A percentile compares a stretch with the other conserved stretches of the same genome.
Conservation (phyloP, 805 yeast species). For the Kluyveromyces nonfermentans region DNA sequence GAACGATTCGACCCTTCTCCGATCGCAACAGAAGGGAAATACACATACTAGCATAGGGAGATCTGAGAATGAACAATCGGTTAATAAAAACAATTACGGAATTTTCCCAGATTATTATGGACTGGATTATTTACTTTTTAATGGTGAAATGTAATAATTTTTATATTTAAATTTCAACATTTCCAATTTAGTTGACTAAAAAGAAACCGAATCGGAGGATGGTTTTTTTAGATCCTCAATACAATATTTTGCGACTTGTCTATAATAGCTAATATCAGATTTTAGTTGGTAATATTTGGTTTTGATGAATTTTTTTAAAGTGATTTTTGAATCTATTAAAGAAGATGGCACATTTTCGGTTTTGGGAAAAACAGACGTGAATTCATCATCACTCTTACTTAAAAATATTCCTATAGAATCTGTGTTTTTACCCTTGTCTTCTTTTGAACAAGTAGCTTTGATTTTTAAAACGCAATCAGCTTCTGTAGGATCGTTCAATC, state of each 20-base stretch:
- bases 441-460: neutral
- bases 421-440: neutral
- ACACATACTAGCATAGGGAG: neutral
- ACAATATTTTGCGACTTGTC: constrained; percentile 15
- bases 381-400: neutral
- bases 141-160: neutral
- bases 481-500: neutral
- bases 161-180: neutral
- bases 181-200: too few species aligned
- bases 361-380: neutral
- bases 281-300: constrained; percentile 12
- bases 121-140: constrained; percentile 1
- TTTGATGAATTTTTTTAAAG: constrained; percentile 14
- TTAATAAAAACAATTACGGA: neutral
- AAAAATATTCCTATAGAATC: neutral
- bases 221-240: constrained; percentile 13
- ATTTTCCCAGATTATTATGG: neutral
- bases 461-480: constrained; percentile 1
- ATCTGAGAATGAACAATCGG: neutral
- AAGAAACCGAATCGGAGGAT: neutral
- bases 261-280: constrained; percentile 12
- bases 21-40: constrained; percentile 7
- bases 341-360: neutral
- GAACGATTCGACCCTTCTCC: constrained; percentile 8
- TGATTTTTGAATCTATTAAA: constrained; percentile 8